Base-by-base conservation (phyloP, 148 eudicot genomes). In the Spergularia bocconei region DNA sequence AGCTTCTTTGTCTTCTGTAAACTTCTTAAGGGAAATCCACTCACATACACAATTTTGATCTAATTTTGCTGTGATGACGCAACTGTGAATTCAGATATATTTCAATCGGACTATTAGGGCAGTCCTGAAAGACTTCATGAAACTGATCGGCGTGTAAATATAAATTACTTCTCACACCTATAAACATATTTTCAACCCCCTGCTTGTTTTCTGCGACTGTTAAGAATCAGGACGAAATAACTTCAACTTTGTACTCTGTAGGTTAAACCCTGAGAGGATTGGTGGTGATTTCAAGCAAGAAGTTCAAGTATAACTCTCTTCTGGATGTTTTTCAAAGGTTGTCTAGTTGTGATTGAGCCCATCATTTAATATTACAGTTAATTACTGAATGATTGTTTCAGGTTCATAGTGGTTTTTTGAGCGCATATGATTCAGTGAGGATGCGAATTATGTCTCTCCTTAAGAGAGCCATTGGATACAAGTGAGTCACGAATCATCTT, bases 351-450 rank as follows among this genome's bases (percentile, higher is more conserved):
- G 53, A 48, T 12, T 53, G 9, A 39, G 47, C 51, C 9, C 13
- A 33, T 81, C 33, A 56, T 61, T 38, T 64, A 55, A 44, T 75
- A 21, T 55, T 76, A 44, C 56, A 23, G 23, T 68, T 7, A 65
- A 38, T 33, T 53, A 71, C 67, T 66, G 23, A 68, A 21, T 73
- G 39, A 12, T 58, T 38, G 77, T 39, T 83, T 72, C 85, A 95
- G 98, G 98, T 90, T 79, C 98, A 90, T 79, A 86, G 93, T 79
- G 98, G 97, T 66, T 95, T 95, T 80, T 79, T 95, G 74, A 82
- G 90, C 79, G 98, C 98, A 67, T 95, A 95, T 85, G 98, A 95
- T 87, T 95, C 98, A 61, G 92, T 90, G 72, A 85, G 93, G 85
- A 87, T 91, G 57, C 89, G 96, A 82, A 79, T 95, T 53, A 82